Base-by-base conservation (phyloP, 169 alveolate genomes). In the Plasmodium cynomolgi region DNA sequence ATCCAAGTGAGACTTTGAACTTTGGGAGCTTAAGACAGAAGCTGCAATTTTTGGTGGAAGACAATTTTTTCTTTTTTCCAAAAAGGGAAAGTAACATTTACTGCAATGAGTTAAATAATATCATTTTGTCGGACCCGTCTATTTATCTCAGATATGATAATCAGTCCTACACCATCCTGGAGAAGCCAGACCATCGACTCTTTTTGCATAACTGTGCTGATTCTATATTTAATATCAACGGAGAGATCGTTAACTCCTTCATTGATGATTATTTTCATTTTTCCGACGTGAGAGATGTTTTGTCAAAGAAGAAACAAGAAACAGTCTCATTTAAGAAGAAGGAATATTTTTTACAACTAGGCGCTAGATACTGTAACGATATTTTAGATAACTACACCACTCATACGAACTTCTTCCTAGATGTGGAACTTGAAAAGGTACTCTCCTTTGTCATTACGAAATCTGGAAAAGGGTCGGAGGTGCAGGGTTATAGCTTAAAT, bases 331-430 rank as follows among this genome's bases (percentile, higher is more conserved):
- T 88, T 79, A 88, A 90, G 31, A 90, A 81, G 73, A 90, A 44
- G 74, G 94, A 90, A 68, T 90, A 90, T 23, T 90, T 90, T 71
- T 41, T 90, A 81, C 80, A 90, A 81, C 83, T 90, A 34, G 94
- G 94, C n/a, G 94, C 94, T 17, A 80, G 83, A 81, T 90, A 90
- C 34, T 90, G 94, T 41, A 90, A 81, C 77, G 91, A 79, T 44
- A 90, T 90, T 20, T 29, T 90, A 71, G 94, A 90, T 20, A 90
- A 72, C 73, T 90, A 90, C 37, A 90, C 94, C 6, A 90, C 26
- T 23, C 88, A 90, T 68, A 74, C 94, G 3, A 90, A 81, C 11
- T 39, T 90, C 20, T 81, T 90, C 56, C 17, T 90, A 8, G 94
- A 90, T 90, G 84, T 81, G 23, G 83, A 90, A 81, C 77, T 90